These are phyloP conservation scores for Hansenula sp. DNA, from an alignment of 1,139 yeast genomes.

Conservation along the genomic window DNA sequence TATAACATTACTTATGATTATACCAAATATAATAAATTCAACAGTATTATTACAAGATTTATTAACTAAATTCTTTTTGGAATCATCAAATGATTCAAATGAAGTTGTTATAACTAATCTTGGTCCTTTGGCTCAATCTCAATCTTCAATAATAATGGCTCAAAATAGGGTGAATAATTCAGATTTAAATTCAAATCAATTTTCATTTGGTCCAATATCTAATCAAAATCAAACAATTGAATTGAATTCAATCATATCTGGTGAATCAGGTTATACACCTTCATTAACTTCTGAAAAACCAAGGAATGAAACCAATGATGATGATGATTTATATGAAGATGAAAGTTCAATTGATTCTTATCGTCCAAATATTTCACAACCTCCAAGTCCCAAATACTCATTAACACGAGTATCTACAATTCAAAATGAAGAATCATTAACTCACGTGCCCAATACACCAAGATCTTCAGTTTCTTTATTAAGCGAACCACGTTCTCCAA, in stretches of 20 bases:
- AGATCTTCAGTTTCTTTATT: neutral
- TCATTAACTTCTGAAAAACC: neutral
- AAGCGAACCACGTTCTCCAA: neutral
- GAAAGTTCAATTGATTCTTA: constrained; percentile 1
- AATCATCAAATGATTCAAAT: neutral
- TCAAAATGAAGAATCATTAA: constrained; percentile 3
- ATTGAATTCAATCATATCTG: constrained; percentile 1
- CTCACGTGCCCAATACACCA: neutral
- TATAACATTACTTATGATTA: neutral
- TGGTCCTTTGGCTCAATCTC: neutral
- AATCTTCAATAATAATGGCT: neutral
- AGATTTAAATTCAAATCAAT: neutral
- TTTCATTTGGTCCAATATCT: neutral
- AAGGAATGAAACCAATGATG: neutral
- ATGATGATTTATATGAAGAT: neutral
- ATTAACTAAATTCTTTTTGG: neutral
- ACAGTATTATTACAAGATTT: neutral
- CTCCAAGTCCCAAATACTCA: constrained; percentile 3
- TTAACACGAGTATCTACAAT: constrained; percentile 10
- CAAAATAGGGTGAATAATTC: neutral
- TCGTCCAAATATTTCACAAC: neutral
- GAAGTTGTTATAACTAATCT: neutral
- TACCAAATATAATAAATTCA: neutral
- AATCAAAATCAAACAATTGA: neutral
- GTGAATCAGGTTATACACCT: constrained; percentile 5